These are phyloP conservation scores for Mycena crocata DNA, from an alignment of 768 basidiomycete species.

Conservation along the genomic window DNA sequence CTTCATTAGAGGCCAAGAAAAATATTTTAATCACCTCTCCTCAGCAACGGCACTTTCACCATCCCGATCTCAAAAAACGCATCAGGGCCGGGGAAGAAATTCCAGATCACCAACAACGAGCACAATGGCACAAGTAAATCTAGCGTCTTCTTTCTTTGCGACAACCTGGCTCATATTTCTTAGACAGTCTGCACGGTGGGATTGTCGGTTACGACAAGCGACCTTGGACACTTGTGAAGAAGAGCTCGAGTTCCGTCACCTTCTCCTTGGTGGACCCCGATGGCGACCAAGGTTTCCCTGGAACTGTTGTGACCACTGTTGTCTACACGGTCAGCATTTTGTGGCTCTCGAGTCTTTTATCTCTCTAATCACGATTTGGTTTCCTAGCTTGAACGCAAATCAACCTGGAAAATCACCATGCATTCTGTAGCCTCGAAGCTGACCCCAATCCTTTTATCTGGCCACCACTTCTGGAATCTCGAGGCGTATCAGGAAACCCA, in stretches of 20 bases:
- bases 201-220: slow-evolving; percentile 57
- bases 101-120: slow-evolving; percentile 53
- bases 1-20: not conserved
- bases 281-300: slow-evolving; percentile 62
- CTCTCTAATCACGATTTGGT: slow-evolving; percentile 23
- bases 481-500: slow-evolving; percentile 57
- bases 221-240: slow-evolving; percentile 51
- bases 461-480: slow-evolving; percentile 59
- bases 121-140: slow-evolving; percentile 43
- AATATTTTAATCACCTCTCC: not conserved
- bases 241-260: slow-evolving; percentile 51
- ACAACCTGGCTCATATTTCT: not conserved
- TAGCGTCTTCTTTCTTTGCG: not conserved
- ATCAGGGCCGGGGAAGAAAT: slow-evolving; percentile 49
- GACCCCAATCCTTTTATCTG: slow-evolving; percentile 59
- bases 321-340: slow-evolving; percentile 13
- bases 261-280: slow-evolving; percentile 55
- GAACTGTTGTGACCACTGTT: slow-evolving; percentile 50
- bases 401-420: slow-evolving; percentile 54
- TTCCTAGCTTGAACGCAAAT: slow-evolving; percentile 47
- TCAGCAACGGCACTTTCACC: slow-evolving; percentile 54
- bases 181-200: slow-evolving; percentile 63
- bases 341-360: not conserved
- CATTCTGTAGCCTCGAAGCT: slow-evolving; percentile 47
- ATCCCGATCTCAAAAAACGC: slow-evolving; percentile 56